Conservation (phyloP, 305 asterid genomes). For the Solanum hybrid region DNA sequence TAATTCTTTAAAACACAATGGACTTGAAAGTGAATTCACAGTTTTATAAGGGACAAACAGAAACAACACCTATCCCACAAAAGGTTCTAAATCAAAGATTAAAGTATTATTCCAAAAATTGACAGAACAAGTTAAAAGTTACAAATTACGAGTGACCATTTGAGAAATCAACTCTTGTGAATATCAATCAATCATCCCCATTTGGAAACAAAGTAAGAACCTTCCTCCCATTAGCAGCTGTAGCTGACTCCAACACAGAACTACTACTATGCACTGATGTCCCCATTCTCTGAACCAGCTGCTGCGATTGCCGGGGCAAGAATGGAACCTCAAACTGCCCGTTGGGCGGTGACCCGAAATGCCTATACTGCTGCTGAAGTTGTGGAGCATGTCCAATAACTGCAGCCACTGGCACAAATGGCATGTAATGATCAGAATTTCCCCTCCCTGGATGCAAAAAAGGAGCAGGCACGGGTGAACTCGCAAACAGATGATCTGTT, state of each 20-base stretch:
- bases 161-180: not conserved
- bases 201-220: conserved; percentile 63
- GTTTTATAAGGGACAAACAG: not conserved
- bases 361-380: conserved; percentile 15
- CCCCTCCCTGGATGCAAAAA: conserved; percentile 33
- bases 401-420: conserved; percentile 15
- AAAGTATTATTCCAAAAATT: not conserved
- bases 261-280: not conserved
- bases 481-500: conserved; percentile 15
- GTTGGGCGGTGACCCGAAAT: conserved; percentile 8
- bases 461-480: conserved; percentile 16
- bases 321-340: conserved; percentile 16
- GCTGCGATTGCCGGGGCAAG: conserved; percentile 19
- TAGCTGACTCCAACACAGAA: conserved; percentile 27
- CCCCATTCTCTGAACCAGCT: conserved; percentile 1
- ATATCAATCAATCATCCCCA: conserved; percentile 37
- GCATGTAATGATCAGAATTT: conserved; percentile 10
- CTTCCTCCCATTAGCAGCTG: conserved; percentile 34
- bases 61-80: not conserved
- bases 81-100: conserved; percentile 5
- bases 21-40: conserved; percentile 9
- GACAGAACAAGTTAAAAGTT: not conserved
- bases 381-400: conserved; percentile 24
- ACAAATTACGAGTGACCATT: not conserved
- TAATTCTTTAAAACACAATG: not conserved